Percentiles rank a stretch among this genome's conserved stretches.
Evolutionary conservation across 345 rosid genomes (phyloP).

Genomic region (Bruguiera gymnorhiza): DNA sequence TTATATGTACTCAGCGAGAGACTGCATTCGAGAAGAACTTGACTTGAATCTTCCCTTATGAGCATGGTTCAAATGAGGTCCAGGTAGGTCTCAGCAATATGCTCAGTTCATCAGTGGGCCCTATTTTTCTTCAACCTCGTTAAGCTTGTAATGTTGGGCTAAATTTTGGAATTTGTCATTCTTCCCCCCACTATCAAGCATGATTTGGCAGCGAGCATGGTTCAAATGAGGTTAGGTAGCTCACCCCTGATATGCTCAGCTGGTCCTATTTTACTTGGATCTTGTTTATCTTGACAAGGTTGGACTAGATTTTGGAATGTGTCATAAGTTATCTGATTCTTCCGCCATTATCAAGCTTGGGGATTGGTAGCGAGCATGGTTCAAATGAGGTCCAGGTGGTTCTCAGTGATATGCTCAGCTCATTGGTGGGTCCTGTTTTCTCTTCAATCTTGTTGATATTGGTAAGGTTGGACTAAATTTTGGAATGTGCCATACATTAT

Average conservation of each 20-base stretch:
- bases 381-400: constrained; percentile 4
- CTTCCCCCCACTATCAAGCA: not conserved
- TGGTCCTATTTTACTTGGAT: constrained; percentile 1
- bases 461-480: not conserved
- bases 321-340: not conserved
- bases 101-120: not conserved
- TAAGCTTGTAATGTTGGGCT: not conserved
- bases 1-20: constrained; percentile 72
- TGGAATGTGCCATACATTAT: constrained; percentile 25
- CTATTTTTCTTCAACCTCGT: not conserved
- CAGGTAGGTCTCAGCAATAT: constrained; percentile 1
- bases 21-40: constrained; percentile 67
- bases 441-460: not conserved
- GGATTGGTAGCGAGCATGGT: not conserved
- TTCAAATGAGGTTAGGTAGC: not conserved
- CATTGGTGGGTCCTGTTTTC: not conserved
- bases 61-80: constrained; percentile 3
- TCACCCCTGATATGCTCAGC: not conserved
- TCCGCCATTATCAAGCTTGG: not conserved
- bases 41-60: constrained; percentile 5
- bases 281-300: not conserved
- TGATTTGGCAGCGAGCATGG: not conserved
- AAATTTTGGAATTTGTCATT: constrained; percentile 3
- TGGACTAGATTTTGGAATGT: not conserved
- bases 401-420: not conserved